Base-by-base conservation (phyloP, 805 yeast genomes). In the Nematodospora valgi region DNA sequence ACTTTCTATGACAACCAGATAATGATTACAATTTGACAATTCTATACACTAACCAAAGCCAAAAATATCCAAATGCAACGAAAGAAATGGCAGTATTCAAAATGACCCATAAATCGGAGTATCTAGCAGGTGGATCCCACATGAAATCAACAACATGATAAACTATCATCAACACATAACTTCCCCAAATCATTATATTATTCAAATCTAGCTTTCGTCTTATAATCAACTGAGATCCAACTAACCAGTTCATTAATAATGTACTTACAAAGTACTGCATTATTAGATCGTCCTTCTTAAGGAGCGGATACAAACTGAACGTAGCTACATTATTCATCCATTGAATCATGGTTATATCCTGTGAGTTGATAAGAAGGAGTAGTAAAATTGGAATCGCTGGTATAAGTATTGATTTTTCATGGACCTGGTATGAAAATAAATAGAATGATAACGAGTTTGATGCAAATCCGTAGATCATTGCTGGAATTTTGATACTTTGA, bases 371-470 rank as follows among this genome's bases (percentile, higher is more conserved):
- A 30, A 77, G 67, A 29, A 45, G 75, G 64, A 89, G 59, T 37
- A 93, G 62, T 0, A 93, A 78, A 8, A 87, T 76, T 4, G 98
- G 98, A 48, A 93, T 54, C 45, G 93, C 68, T 0, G 98, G 98
- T 2, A 93, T 74, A 39, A 93, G 62, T 11, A 93, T 89, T 0
- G 93, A 76, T 61, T 93, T 93, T 60, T 93, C 98, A 56, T 93
- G 98, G 4, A 93, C 98, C 56, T 91, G 98, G 67, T 87, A 93
- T 21, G 95, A 82, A 56, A 93, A 93, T 35, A 93, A 66, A 56
- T 72, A 93, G 53, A 93, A 93, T 0, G 94, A 82, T 80, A 93
- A 74, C 0, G 98, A 79, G 39, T 91, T 79, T 0, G 86, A 80
- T 1, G 88, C 77, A 34, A 93, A 72, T 1, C 89, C 86, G 78